Evolutionary conservation across 345 rosid genomes (phyloP).

Genomic region (Crucihimalaya himalaica): DNA sequence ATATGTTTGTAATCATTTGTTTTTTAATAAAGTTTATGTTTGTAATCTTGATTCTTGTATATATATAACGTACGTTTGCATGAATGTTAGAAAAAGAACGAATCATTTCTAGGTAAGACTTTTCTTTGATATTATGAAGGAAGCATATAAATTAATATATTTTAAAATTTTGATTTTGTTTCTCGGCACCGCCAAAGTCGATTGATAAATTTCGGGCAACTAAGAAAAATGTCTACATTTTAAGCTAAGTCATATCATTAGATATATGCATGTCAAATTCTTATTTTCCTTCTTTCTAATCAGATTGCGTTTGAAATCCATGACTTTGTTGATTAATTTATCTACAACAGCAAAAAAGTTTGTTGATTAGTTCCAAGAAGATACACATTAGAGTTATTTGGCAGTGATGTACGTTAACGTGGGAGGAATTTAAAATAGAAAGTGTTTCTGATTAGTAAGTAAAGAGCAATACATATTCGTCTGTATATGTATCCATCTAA

Average conservation of each 20-base stretch:
- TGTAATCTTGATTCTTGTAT: not conserved
- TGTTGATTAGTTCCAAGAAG: not conserved
- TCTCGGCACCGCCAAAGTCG: conserved; percentile 3
- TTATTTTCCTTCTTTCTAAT: conserved; percentile 1
- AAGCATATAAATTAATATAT: not conserved
- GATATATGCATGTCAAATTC: not conserved
- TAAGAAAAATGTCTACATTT: not conserved
- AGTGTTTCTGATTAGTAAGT: not conserved
- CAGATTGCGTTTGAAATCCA: not conserved
- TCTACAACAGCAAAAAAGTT: not conserved
- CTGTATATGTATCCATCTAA: not conserved
- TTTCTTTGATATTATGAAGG: conserved; percentile 8
- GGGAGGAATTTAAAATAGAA: not conserved
- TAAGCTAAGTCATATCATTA: not conserved
- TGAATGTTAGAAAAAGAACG: not conserved
- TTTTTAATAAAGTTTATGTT: not conserved
- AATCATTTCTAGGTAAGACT: conserved; percentile 13
- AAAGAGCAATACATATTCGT: not conserved
- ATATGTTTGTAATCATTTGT: not conserved
- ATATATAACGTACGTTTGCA: not conserved
- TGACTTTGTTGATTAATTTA: not conserved
- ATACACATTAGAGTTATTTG: not conserved
- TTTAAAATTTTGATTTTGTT: not conserved
- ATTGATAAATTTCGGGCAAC: conserved; percentile 18
- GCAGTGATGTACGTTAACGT: not conserved